Evolutionary conservation across 2,329 filamentous ascomycete genomes (phyloP).

Genomic region (Nemania diffusa): DNA sequence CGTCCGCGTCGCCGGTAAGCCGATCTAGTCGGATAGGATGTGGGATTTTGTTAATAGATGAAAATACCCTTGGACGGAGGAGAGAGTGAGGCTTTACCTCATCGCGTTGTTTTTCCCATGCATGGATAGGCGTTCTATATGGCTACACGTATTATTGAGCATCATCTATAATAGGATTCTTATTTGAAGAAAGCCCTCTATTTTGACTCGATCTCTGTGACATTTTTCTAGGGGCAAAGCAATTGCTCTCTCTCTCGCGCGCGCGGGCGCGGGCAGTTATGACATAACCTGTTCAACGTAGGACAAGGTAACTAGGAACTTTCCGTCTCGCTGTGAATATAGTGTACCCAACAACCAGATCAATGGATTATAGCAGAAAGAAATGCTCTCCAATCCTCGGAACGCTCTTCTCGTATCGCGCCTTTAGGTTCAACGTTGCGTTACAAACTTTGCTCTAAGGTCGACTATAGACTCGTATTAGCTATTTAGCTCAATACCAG

Average conservation of each 20-base stretch:
- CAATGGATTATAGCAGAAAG: background rate
- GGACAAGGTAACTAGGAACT: too few relatives aligned
- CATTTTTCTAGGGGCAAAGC: background rate
- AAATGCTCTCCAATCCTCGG: background rate
- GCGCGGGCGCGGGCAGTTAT: too few relatives aligned
- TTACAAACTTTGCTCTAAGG: background rate
- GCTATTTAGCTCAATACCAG: too few relatives aligned
- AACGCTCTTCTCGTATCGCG: background rate
- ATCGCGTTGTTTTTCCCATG: conserved; percentile 9
- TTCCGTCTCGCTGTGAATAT: background rate
- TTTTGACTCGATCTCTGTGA: background rate
- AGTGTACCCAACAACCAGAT: background rate
- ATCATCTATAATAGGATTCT: conserved; percentile 22
- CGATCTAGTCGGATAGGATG: conserved; percentile 35
- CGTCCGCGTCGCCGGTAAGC: conserved; percentile 44
- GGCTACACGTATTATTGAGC: background rate
- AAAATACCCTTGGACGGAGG: conserved; percentile 11
- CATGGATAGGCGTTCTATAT: conserved; percentile 32
- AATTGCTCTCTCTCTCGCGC: background rate
- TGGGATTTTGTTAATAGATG: background rate
- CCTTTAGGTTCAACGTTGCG: background rate
- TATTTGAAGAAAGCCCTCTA: background rate
- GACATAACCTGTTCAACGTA: background rate
- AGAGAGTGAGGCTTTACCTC: background rate
- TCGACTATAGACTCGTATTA: too few relatives aligned